Conservation (phyloP, 257 asterid genomes). For the Salvia splendens region DNA sequence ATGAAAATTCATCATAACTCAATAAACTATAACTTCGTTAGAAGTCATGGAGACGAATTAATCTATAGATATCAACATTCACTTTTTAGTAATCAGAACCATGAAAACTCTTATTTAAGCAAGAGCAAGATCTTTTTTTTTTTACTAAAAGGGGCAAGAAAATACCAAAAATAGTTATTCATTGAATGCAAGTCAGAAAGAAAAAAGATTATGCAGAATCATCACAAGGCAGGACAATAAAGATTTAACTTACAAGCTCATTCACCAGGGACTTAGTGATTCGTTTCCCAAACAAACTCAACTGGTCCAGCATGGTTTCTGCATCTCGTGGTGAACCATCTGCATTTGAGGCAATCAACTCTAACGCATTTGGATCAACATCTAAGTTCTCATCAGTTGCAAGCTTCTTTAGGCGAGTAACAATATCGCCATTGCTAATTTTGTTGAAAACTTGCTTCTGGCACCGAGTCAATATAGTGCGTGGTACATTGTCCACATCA, state of each 20-base stretch:
- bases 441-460: slow-evolving; percentile 85
- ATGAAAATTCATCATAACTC: background rate
- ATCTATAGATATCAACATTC: background rate
- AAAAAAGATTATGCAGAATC: background rate
- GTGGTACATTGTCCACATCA: slow-evolving; percentile 82
- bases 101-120: background rate
- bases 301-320: slow-evolving; percentile 92
- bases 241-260: slow-evolving; percentile 75
- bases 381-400: slow-evolving; percentile 65
- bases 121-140: background rate
- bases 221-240: background rate
- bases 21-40: background rate
- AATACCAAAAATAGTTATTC: background rate
- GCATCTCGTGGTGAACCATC: slow-evolving; percentile 97
- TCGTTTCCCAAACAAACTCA: slow-evolving; percentile 86
- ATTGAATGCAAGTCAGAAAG: slow-evolving; percentile 2
- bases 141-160: background rate
- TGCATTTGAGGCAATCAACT: slow-evolving; percentile 83
- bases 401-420: slow-evolving; percentile 71
- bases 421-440: slow-evolving; percentile 69
- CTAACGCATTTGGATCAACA: slow-evolving; percentile 78
- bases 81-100: background rate
- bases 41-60: background rate
- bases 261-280: slow-evolving; percentile 87
- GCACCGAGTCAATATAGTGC: slow-evolving; percentile 75